Percentiles rank a stretch among this genome's conserved stretches.
Conservation (phyloP, 1,139 yeast genomes). For the Candida freyschussii region DNA sequence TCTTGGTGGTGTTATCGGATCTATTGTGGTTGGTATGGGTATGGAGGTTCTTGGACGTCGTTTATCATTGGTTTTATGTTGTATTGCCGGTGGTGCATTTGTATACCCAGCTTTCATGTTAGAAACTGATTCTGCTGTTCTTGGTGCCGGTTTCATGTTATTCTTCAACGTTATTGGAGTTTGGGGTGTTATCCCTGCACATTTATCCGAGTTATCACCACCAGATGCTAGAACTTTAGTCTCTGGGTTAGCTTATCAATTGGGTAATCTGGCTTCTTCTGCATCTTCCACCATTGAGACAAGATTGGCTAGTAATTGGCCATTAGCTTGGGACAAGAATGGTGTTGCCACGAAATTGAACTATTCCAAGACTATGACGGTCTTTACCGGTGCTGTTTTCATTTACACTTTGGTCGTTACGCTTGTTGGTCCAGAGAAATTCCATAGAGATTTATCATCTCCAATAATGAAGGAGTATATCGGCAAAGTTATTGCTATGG, state of each 20-base stretch:
- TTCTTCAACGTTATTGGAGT: constrained; percentile 53
- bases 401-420: constrained; percentile 41
- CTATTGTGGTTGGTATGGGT: constrained; percentile 39
- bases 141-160: constrained; percentile 46
- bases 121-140: constrained; percentile 33
- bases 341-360: constrained; percentile 28
- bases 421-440: constrained; percentile 50
- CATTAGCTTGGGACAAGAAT: constrained; percentile 26
- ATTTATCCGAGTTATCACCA: constrained; percentile 51
- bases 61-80: constrained; percentile 38
- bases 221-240: constrained; percentile 51
- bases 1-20: constrained; percentile 46
- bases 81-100: constrained; percentile 45
- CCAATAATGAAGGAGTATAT: constrained; percentile 27
- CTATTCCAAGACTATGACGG: constrained; percentile 51
- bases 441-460: constrained; percentile 30
- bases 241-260: constrained; percentile 51
- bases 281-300: constrained; percentile 63
- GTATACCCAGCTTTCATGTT: constrained; percentile 49
- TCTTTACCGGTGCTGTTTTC: constrained; percentile 54
- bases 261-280: constrained; percentile 55
- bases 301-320: constrained; percentile 46
- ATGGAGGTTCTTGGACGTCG: constrained; percentile 46
- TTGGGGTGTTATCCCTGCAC: constrained; percentile 54
- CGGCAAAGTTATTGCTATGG: constrained; percentile 20